These are phyloP conservation scores for Xylaria sp. DNA, from an alignment of 2,329 filamentous ascomycete species.

Conservation along the genomic window DNA sequence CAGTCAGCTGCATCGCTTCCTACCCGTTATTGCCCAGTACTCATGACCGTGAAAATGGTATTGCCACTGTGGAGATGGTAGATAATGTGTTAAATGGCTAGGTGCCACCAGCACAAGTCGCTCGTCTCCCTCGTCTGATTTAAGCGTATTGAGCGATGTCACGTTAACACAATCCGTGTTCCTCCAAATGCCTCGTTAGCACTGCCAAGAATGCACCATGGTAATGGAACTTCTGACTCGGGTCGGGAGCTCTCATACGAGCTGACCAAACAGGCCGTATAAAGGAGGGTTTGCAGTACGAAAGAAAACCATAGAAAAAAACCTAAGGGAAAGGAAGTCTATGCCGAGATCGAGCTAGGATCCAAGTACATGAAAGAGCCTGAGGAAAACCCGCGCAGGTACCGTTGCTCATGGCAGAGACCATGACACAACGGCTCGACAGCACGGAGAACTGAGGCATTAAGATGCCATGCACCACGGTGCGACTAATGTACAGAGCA, in stretches of 20 bases:
- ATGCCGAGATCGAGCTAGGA: constrained; percentile 35
- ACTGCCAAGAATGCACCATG: neutral
- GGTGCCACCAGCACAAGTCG: neutral
- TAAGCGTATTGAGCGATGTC: constrained; percentile 4
- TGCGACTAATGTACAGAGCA: constrained; percentile 42
- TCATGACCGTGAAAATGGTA: constrained; percentile 10
- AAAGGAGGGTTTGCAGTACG: neutral
- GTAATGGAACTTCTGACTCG: neutral
- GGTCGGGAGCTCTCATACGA: neutral
- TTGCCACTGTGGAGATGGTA: neutral
- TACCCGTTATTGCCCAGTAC: neutral
- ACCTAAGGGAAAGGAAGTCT: constrained; percentile 31
- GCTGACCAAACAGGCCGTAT: constrained; percentile 4
- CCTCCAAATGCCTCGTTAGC: neutral
- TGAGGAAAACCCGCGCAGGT: constrained; percentile 22
- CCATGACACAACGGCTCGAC: constrained; percentile 28
- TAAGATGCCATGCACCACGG: constrained; percentile 34
- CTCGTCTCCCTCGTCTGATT: neutral
- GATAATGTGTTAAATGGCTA: constrained; percentile 8
- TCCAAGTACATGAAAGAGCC: constrained; percentile 39
- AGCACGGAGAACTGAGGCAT: constrained; percentile 21
- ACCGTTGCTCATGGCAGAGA: constrained; percentile 18
- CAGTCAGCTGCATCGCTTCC: constrained; percentile 11
- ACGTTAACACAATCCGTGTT: neutral
- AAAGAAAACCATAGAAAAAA: constrained; percentile 29